Evolutionary conservation across 129 eudicot genomes (phyloP).

Genomic region (Deinandra increscens): DNA sequence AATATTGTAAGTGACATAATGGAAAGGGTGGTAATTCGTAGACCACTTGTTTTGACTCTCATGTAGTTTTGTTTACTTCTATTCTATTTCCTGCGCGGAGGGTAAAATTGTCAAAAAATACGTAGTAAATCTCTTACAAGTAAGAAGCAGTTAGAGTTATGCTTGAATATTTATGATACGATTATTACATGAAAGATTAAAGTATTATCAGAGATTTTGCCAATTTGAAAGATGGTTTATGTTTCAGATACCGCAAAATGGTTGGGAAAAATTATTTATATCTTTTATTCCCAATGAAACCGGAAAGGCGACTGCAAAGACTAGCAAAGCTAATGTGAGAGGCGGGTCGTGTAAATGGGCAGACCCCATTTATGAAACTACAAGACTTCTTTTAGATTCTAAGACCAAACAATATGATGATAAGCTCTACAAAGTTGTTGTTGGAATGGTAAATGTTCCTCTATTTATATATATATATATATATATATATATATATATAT

Average conservation of each 20-base stretch:
- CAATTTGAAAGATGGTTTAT: conserved; percentile 17
- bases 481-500: too few relatives aligned
- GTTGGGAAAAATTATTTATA: conserved; percentile 93
- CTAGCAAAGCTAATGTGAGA: conserved; percentile 91
- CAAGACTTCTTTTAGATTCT: conserved; percentile 84
- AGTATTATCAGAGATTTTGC: not conserved
- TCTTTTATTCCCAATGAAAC: conserved; percentile 80
- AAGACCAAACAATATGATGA: conserved; percentile 78
- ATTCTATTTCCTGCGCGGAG: not conserved
- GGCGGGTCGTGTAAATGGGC: conserved; percentile 95
- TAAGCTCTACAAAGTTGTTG: conserved; percentile 87
- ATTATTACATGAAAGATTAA: conserved; percentile 1
- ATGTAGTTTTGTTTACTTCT: not conserved
- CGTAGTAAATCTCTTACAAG: not conserved
- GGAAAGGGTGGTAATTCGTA: not conserved
- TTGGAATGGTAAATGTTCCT: conserved; percentile 65
- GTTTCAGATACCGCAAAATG: conserved; percentile 80
- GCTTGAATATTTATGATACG: not conserved
- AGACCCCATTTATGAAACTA: conserved; percentile 96
- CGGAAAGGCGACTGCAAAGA: conserved; percentile 85
- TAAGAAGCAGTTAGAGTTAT: not conserved
- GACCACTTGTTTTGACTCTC: not conserved
- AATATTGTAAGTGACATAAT: too few relatives aligned
- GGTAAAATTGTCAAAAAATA: not conserved
- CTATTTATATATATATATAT: not conserved